These are phyloP conservation scores for Naegleria gruberi DNA, from an alignment of 208 protist genomes.

Conservation along the genomic window DNA sequence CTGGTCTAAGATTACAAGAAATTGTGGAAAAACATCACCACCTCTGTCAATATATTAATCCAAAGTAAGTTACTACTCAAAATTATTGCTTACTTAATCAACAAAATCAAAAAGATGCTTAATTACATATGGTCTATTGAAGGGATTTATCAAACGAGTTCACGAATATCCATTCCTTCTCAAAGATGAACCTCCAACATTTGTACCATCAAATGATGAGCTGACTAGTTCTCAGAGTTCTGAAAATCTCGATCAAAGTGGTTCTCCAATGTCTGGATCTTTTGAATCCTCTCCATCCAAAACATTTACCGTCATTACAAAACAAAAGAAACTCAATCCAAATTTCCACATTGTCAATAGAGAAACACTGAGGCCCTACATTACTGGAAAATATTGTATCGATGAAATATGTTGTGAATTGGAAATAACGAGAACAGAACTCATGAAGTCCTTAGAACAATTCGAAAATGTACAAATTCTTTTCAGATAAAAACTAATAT, in stretches of 20 bases:
- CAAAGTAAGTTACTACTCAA: not conserved
- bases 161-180: conserved; percentile 5
- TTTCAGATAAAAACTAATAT: too few relatives aligned
- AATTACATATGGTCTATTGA: not conserved
- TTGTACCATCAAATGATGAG: not conserved
- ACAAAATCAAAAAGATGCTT: not conserved
- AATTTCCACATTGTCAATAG: not conserved
- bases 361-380: not conserved
- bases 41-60: not conserved
- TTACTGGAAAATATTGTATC: not conserved
- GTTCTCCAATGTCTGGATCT: not conserved
- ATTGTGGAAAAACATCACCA: not conserved
- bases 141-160: conserved; percentile 1
- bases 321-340: not conserved
- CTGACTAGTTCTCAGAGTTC: not conserved
- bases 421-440: not conserved
- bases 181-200: not conserved
- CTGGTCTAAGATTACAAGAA: not conserved
- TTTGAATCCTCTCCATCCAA: not conserved
- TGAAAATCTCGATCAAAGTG: not conserved
- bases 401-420: conserved; percentile 16
- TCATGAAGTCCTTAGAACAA: not conserved
- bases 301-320: not conserved
- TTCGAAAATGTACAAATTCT: not conserved
- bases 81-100: not conserved